Percentiles rank a stretch among this genome's conserved stretches.
These are phyloP conservation scores for Yarrowia bubula DNA, from an alignment of 805 yeast species.

Conservation along the genomic window DNA sequence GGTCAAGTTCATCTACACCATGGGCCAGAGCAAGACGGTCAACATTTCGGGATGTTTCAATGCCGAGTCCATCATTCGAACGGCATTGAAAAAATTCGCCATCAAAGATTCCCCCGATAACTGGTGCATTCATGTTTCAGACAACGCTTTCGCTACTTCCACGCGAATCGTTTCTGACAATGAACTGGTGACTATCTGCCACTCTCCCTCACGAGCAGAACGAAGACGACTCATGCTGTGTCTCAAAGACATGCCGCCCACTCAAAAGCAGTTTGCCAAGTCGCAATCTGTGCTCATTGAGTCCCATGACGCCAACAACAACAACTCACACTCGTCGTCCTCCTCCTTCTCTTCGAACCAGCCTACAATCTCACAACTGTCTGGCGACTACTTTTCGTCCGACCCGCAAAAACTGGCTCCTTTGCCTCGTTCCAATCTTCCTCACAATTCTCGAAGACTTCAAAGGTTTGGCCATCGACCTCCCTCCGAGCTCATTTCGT, in stretches of 20 bases:
- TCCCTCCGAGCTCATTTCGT: constrained; percentile 85
- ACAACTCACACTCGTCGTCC: not conserved
- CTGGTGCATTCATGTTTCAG: constrained; percentile 52
- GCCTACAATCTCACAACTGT: constrained; percentile 6
- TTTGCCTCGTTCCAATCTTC: constrained; percentile 1
- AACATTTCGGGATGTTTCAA: constrained; percentile 77
- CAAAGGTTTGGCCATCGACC: constrained; percentile 72
- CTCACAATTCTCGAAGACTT: constrained; percentile 4
- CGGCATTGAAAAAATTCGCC: constrained; percentile 55
- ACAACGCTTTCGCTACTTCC: constrained; percentile 51
- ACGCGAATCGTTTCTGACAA: constrained; percentile 63
- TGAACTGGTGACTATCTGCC: constrained; percentile 79
- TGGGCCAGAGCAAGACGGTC: constrained; percentile 66
- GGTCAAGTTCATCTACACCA: constrained; percentile 69
- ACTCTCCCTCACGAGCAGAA: constrained; percentile 67
- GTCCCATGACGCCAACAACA: not conserved
- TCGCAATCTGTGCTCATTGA: constrained; percentile 34
- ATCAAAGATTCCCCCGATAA: constrained; percentile 36
- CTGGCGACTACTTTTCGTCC: constrained; percentile 20
- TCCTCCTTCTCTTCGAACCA: constrained; percentile 15
- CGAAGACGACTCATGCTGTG: constrained; percentile 70
- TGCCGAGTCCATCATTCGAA: constrained; percentile 72
- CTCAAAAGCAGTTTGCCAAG: constrained; percentile 36
- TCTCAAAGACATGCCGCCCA: constrained; percentile 61
- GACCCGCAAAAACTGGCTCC: constrained; percentile 10